phyloP scores from a whole-genome alignment of 1,139 yeast species.

The Candida sp. region DNA sequence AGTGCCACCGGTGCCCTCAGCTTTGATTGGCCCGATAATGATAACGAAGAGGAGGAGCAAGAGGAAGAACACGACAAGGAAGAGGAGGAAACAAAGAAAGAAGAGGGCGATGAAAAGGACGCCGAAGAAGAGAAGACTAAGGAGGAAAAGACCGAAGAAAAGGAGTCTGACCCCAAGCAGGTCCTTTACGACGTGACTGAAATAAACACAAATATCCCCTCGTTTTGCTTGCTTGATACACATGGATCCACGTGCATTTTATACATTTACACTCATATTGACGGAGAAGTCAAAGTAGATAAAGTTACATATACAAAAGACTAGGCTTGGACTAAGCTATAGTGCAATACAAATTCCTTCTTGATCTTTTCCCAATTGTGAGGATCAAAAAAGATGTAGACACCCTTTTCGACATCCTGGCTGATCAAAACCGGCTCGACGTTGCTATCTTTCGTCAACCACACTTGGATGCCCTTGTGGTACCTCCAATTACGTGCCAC shows the following conservation, averaged over 20 bases:
- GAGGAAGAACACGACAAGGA: slow-evolving; percentile 18
- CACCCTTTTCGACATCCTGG: slow-evolving; percentile 89
- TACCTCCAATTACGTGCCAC: slow-evolving; percentile 95
- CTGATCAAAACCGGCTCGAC: slow-evolving; percentile 89
- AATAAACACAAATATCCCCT: slow-evolving; percentile 56
- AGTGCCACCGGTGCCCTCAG: slow-evolving; percentile 92
- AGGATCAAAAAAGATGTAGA: slow-evolving; percentile 97
- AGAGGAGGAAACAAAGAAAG: slow-evolving; percentile 28
- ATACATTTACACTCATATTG: slow-evolving; percentile 81
- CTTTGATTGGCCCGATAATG: slow-evolving; percentile 46
- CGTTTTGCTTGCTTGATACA: slow-evolving; percentile 87
- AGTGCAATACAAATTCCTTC: slow-evolving; percentile 76
- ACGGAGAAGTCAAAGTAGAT: slow-evolving; percentile 90
- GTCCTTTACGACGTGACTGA: slow-evolving; percentile 21
- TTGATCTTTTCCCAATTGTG: slow-evolving; percentile 96
- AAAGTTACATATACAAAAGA: slow-evolving; percentile 82
- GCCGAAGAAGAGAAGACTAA: slow-evolving; percentile 10
- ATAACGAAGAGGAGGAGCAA: slow-evolving; percentile 52
- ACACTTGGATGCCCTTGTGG: slow-evolving; percentile 93
- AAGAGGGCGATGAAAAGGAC: slow-evolving; percentile 13
- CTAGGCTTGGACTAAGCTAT: slow-evolving; percentile 54
- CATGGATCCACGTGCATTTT: slow-evolving; percentile 79
- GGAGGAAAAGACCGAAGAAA: slow-evolving; percentile 1
- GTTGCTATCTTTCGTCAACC: slow-evolving; percentile 95
- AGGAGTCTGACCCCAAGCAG: slow-evolving; percentile 15